These are phyloP conservation scores for Candida ponderosae DNA, from an alignment of 805 yeast species.

Conservation along the genomic window DNA sequence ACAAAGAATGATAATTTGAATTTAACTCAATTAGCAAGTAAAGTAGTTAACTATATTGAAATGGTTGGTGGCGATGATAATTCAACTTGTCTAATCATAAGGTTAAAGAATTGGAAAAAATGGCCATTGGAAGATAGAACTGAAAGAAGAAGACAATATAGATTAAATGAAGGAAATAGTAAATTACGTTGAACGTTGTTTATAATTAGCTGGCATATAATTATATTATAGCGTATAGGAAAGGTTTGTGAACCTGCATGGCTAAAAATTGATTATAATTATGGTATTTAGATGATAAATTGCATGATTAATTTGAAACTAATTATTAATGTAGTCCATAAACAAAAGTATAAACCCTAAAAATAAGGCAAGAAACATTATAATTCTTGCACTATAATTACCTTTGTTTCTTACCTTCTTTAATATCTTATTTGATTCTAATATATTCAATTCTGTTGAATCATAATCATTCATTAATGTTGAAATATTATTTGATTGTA, in stretches of 20 bases:
- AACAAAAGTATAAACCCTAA: constrained; percentile 50
- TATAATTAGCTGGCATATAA: neutral
- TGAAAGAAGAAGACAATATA: constrained; percentile 70
- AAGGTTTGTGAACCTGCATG: no score
- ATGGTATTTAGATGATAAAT: no score
- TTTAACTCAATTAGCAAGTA: constrained; percentile 82
- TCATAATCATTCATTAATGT: constrained; percentile 59
- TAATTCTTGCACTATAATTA: constrained; percentile 49
- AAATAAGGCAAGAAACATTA: constrained; percentile 45
- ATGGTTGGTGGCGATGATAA: constrained; percentile 91
- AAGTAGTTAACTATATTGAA: constrained; percentile 75
- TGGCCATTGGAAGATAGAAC: constrained; percentile 87
- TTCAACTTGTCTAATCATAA: constrained; percentile 82
- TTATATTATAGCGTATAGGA: no score
- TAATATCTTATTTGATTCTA: constrained; percentile 64
- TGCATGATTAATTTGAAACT: no score
- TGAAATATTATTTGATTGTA: constrained; percentile 66
- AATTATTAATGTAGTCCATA: constrained; percentile 42
- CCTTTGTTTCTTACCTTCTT: constrained; percentile 61
- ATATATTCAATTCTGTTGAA: constrained; percentile 55
- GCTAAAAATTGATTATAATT: no score
- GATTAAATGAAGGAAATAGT: constrained; percentile 37
- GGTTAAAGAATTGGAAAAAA: constrained; percentile 87
- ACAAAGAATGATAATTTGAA: constrained; percentile 54
- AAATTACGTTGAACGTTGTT: constrained; percentile 1